These are phyloP conservation scores for Metschnikowia bowlesiae DNA, from an alignment of 805 yeast species.

Conservation along the genomic window DNA sequence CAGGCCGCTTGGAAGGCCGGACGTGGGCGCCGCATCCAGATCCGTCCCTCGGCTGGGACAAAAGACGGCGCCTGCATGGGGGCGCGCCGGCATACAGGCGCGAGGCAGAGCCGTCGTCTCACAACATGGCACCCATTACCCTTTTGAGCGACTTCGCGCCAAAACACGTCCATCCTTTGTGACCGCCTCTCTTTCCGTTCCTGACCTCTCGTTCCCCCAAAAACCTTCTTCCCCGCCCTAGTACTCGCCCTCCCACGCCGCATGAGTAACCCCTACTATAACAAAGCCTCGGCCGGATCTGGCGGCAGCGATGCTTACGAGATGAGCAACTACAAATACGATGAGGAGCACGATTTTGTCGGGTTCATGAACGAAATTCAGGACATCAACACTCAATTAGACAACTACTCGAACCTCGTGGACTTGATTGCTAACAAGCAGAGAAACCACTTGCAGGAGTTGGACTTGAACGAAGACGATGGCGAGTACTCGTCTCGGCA, in stretches of 20 bases:
- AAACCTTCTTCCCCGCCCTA: not conserved
- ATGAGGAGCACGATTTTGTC: constrained; percentile 51
- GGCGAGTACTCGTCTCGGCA: constrained; percentile 67
- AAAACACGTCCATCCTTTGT: not conserved
- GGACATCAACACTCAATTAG: constrained; percentile 62
- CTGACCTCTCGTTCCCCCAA: not conserved
- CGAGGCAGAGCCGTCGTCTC: not conserved
- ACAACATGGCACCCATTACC: not conserved
- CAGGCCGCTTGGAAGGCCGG: too few relatives aligned
- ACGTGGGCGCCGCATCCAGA: too few relatives aligned
- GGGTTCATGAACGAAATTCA: constrained; percentile 61
- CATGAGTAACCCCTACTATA: constrained; percentile 36
- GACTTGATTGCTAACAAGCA: constrained; percentile 69
- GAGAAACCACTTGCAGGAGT: constrained; percentile 65
- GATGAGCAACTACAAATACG: constrained; percentile 16
- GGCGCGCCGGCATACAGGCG: not conserved
- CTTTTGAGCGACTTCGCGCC: not conserved
- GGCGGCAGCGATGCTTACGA: constrained; percentile 10
- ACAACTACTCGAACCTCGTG: constrained; percentile 65
- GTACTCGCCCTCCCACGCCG: not conserved
- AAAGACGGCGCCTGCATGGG: too few relatives aligned
- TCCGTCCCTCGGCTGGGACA: too few relatives aligned
- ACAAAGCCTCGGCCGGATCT: constrained; percentile 6
- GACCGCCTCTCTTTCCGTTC: not conserved
- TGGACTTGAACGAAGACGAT: constrained; percentile 54